These are phyloP conservation scores for Areca catechu DNA, from an alignment of 176 grass and related monocot genomes.

Conservation along the genomic window DNA sequence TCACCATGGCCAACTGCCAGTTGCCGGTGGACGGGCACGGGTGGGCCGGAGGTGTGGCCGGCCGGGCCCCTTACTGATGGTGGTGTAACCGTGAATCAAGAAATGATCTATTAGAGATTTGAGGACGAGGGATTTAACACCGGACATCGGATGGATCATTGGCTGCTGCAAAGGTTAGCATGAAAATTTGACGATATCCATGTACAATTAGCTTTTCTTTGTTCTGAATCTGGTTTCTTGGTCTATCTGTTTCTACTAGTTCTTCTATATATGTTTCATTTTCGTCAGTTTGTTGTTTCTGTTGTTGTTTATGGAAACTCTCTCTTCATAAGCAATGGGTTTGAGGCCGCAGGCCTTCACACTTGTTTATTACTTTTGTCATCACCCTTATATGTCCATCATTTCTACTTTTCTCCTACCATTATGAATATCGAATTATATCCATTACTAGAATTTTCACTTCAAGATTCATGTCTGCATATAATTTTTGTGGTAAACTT, in stretches of 20 bases:
- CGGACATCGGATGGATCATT: slow-evolving; percentile 38
- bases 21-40: slow-evolving; percentile 6
- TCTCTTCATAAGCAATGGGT: slow-evolving; percentile 29
- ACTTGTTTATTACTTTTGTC: slow-evolving; percentile 48
- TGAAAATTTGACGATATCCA: too few species aligned
- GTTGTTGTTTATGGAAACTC: slow-evolving; percentile 25
- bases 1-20: neutral
- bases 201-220: too few species aligned
- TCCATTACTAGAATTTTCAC: slow-evolving; percentile 5
- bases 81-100: neutral
- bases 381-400: slow-evolving; percentile 8
- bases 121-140: slow-evolving; percentile 23
- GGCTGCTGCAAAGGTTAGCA: too few species aligned
- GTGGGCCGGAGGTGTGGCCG: slow-evolving; percentile 22
- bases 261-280: slow-evolving; percentile 21
- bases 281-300: slow-evolving; percentile 31
- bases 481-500: too few species aligned
- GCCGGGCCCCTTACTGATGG: slow-evolving; percentile 63
- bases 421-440: neutral
- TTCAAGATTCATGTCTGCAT: too few species aligned
- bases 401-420: neutral
- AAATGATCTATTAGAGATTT: slow-evolving; percentile 27
- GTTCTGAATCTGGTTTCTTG: too few species aligned
- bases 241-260: slow-evolving; percentile 15
- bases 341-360: slow-evolving; percentile 20